Base-by-base conservation (phyloP, 768 basidiomycete genomes). In the Dictyophora rubrovolvata region DNA sequence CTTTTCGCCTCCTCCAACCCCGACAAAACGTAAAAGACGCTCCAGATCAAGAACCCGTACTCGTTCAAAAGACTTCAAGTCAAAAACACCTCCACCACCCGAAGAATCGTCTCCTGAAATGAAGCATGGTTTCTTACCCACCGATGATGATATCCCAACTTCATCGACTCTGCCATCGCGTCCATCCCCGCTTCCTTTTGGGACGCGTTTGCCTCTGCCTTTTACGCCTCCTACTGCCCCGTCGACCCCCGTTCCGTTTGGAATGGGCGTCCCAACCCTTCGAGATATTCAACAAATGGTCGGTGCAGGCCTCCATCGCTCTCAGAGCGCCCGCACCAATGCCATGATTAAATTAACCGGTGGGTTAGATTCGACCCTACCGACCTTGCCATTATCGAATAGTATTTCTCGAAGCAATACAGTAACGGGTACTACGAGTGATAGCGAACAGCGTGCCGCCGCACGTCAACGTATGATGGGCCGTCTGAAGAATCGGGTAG, bases 321-420 rank as follows among this genome's bases (percentile, higher is more conserved):
- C 93, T 1, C 93, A 94, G 68, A 94, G 93, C 66, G 89, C 83
- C 11, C 79, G 86, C 51, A 79, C 82, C 65, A 74, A 83, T 70
- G 92, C 92, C 4, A 82, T 95, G 81, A 83, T 84, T 62, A 93
- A 92, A 69, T 75, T 96, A 57, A 92, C 87, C 1, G 87, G 89
- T 46, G 86, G 85, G 23, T 72, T 80, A 50, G 76, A 81, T 21
- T 81, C 86, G 10, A 74, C 79, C 14, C 52, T 67, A 18, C 61
- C 65, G 1, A 67, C 73, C 1, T 64, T 69, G 11, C 79, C 82
- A 16, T 79, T 81, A 8, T 75, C 76, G 37, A 67, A 69, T 36
- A 76, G 77, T 62, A 63, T 70, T 61, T 73, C 48, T 63, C 60
- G 85, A 34, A 73, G 72, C 56, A 79, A 90, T 58, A 90, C 87